Evolutionary conservation across 2,329 filamentous ascomycete species (phyloP).

Genomic region (Hypoxylon sp.): DNA sequence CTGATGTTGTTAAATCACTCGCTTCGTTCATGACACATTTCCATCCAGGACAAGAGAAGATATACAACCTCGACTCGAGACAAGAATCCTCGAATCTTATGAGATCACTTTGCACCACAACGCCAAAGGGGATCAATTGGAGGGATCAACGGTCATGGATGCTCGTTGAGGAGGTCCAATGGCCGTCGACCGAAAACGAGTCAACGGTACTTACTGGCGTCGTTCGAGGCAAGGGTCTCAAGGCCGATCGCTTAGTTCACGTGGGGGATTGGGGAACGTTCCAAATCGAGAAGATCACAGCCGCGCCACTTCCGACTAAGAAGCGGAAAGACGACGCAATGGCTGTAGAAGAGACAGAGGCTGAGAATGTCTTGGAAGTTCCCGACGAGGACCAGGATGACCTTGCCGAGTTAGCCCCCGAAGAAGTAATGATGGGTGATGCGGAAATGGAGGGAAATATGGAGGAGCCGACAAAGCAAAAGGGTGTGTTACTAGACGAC

Average conservation of each 20-base stretch:
- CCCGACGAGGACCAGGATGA: conserved; percentile 88
- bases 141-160: conserved; percentile 97
- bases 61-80: conserved; percentile 88
- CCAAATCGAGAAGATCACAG: conserved; percentile 89
- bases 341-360: conserved; percentile 72
- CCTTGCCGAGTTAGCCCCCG: conserved; percentile 85
- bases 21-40: conserved; percentile 96
- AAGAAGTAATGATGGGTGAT: conserved; percentile 81
- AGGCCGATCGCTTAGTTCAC: conserved; percentile 90
- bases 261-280: conserved; percentile 95
- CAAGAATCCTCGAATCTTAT: conserved; percentile 94
- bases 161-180: conserved; percentile 85
- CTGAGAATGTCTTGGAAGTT: conserved; percentile 73
- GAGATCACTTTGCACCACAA: conserved; percentile 90
- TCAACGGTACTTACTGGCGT: conserved; percentile 85
- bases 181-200: conserved; percentile 72
- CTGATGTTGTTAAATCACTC: conserved; percentile 83
- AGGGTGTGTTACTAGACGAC: conserved; percentile 93
- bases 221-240: conserved; percentile 87
- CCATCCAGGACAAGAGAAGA: conserved; percentile 91
- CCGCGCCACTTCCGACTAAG: conserved; percentile 76
- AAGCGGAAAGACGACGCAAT: conserved; percentile 77
- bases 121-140: conserved; percentile 95
- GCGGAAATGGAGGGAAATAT: conserved; percentile 62
- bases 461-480: conserved; percentile 71